phyloP scores from a whole-genome alignment of 164 flowering plant species.

The Umbilicus rupestris region DNA sequence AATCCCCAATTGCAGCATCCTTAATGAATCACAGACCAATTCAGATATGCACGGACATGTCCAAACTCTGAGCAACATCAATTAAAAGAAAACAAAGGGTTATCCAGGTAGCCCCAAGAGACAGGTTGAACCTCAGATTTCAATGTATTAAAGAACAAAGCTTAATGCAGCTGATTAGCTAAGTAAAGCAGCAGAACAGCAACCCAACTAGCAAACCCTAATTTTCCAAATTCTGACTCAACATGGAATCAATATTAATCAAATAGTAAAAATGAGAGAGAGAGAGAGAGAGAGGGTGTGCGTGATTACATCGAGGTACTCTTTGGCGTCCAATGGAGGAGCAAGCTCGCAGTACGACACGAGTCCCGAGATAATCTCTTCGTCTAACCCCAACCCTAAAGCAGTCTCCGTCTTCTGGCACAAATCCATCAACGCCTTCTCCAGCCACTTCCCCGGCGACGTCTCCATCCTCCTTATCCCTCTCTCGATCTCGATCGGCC shows the following conservation, averaged over 20 bases:
- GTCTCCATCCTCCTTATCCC: slow-evolving; percentile 25
- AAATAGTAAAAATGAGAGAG: not conserved
- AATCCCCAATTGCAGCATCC: not conserved
- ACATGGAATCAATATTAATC: not conserved
- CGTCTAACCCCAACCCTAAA: slow-evolving; percentile 52
- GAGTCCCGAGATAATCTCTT: slow-evolving; percentile 71
- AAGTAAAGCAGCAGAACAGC: not conserved
- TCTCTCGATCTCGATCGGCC: slow-evolving; percentile 11
- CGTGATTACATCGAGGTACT: slow-evolving; percentile 67
- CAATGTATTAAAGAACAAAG: not conserved
- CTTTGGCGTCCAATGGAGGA: slow-evolving; percentile 79
- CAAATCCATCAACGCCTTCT: slow-evolving; percentile 60
- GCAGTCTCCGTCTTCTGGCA: slow-evolving; percentile 48
- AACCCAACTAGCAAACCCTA: not conserved
- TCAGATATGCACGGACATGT: not conserved
- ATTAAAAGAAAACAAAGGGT: no score
- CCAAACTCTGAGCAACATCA: not conserved
- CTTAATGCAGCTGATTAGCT: not conserved
- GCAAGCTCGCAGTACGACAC: slow-evolving; percentile 90
- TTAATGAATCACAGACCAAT: not conserved
- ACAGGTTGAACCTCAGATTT: no score
- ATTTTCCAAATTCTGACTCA: not conserved
- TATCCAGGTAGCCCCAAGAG: no score
- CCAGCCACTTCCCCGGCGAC: slow-evolving; percentile 70
- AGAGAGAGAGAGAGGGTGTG: not conserved